A percentile compares a stretch with the other conserved stretches of the same genome.
These are phyloP conservation scores for Camellia oleifera DNA, from an alignment of 179 eudicot genomes.

Conservation along the genomic window DNA sequence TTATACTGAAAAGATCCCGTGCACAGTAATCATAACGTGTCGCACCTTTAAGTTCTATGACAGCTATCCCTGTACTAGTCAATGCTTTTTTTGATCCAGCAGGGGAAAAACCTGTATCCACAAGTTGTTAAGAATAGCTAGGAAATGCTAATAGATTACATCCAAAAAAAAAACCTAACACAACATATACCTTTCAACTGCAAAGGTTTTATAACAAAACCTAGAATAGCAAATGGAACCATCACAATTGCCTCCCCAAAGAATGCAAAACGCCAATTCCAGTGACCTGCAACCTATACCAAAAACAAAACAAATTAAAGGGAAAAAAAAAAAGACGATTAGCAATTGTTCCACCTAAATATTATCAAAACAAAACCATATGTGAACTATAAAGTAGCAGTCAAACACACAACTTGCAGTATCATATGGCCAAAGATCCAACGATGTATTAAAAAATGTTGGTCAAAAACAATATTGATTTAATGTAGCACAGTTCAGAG, in stretches of 20 bases:
- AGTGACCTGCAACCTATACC: slow-evolving; percentile 61
- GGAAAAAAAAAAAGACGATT: neutral
- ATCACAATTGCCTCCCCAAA: slow-evolving; percentile 79
- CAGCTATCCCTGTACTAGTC: slow-evolving; percentile 35
- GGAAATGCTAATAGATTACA: slow-evolving; percentile 4
- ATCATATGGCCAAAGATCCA: neutral
- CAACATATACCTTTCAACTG: slow-evolving; percentile 70
- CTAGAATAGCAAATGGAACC: slow-evolving; percentile 86
- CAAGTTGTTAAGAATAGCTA: slow-evolving; percentile 20
- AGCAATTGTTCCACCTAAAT: neutral
- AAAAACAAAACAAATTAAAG: neutral
- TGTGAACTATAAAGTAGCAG: slow-evolving; percentile 2
- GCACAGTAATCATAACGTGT: neutral
- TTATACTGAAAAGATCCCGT: too few relatives aligned
- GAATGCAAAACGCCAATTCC: slow-evolving; percentile 84
- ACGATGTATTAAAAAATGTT: neutral
- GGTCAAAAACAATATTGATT: too few relatives aligned
- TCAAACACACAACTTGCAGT: neutral
- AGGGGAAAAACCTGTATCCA: slow-evolving; percentile 60
- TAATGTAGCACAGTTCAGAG: neutral
- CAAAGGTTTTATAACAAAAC: slow-evolving; percentile 89
- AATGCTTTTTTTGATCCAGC: slow-evolving; percentile 44
- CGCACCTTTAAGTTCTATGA: slow-evolving; percentile 57
- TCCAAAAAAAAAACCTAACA: neutral
- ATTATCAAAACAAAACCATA: neutral